Percentiles rank a stretch among this genome's conserved stretches.
These are phyloP conservation scores for Chaetothyriales sp. DNA, from an alignment of 2,329 filamentous ascomycete genomes.

Conservation along the genomic window DNA sequence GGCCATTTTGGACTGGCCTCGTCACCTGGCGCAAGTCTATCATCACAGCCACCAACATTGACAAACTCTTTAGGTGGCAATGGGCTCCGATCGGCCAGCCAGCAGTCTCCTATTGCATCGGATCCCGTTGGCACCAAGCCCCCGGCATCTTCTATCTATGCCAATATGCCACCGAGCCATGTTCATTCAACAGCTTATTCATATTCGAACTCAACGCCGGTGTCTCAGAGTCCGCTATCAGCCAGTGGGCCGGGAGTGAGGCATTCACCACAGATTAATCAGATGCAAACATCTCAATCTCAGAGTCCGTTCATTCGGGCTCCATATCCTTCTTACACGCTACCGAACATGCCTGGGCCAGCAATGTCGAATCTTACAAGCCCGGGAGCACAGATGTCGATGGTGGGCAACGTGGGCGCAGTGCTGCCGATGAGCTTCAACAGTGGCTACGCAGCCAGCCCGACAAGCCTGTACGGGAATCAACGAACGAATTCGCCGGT, in stretches of 20 bases:
- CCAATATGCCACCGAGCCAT: constrained; percentile 24
- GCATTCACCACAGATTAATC: constrained; percentile 42
- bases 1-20: constrained; percentile 16
- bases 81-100: constrained; percentile 9
- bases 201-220: constrained; percentile 37
- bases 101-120: constrained; percentile 13
- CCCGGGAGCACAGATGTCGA: constrained; percentile 54
- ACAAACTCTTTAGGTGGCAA: constrained; percentile 2
- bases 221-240: constrained; percentile 32
- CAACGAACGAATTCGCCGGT: constrained; percentile 38
- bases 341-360: constrained; percentile 48
- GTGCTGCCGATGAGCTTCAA: constrained; percentile 44
- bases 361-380: constrained; percentile 68
- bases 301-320: constrained; percentile 25
- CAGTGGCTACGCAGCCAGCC: constrained; percentile 43
- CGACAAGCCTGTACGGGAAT: constrained; percentile 44
- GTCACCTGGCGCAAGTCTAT: constrained; percentile 14
- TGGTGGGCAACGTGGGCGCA: constrained; percentile 46
- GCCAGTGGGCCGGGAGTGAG: constrained; percentile 28
- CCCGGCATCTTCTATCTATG: constrained; percentile 44
- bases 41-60: constrained; percentile 1
- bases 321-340: constrained; percentile 37
- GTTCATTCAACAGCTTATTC: constrained; percentile 35
- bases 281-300: constrained; percentile 14
- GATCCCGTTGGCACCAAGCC: constrained; percentile 25